phyloP scores from a whole-genome alignment of 2,329 filamentous ascomycete genomes.

The Colletotrichum tofieldiae region DNA sequence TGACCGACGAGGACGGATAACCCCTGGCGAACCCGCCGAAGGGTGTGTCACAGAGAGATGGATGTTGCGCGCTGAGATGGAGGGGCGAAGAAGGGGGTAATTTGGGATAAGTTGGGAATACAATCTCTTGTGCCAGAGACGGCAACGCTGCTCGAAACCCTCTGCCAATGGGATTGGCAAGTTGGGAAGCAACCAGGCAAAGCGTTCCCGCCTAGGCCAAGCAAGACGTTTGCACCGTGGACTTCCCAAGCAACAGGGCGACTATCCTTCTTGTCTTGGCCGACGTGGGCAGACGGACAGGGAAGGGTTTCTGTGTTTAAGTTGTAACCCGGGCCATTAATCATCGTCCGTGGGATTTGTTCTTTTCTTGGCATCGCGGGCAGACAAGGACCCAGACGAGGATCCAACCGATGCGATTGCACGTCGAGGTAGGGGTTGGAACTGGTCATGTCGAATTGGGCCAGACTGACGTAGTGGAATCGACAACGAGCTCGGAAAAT shows the following conservation, averaged over 20 bases:
- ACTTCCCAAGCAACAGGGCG: not conserved
- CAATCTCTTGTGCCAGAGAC: conserved; percentile 31
- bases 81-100: conserved; percentile 9
- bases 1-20: conserved; percentile 19
- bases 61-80: conserved; percentile 4
- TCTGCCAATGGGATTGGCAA: not conserved
- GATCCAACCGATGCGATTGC: conserved; percentile 23
- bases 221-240: not conserved
- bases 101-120: conserved; percentile 32
- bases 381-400: conserved; percentile 13
- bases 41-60: conserved; percentile 21
- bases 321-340: conserved; percentile 10
- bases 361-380: conserved; percentile 20
- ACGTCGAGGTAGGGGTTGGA: conserved; percentile 23
- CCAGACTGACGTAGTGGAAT: conserved; percentile 24
- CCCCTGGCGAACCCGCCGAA: conserved; percentile 27
- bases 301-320: not conserved
- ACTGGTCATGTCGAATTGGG: conserved; percentile 26
- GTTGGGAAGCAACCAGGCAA: not conserved
- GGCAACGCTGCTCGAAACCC: not conserved
- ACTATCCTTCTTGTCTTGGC: not conserved
- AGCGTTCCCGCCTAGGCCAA: not conserved
- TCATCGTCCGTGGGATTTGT: conserved; percentile 1
- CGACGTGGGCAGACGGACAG: conserved; percentile 1
- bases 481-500: conserved; percentile 10